Evolutionary conservation across 176 grass and related monocot species (phyloP).

Genomic region (Thinopyrum elongatum): DNA sequence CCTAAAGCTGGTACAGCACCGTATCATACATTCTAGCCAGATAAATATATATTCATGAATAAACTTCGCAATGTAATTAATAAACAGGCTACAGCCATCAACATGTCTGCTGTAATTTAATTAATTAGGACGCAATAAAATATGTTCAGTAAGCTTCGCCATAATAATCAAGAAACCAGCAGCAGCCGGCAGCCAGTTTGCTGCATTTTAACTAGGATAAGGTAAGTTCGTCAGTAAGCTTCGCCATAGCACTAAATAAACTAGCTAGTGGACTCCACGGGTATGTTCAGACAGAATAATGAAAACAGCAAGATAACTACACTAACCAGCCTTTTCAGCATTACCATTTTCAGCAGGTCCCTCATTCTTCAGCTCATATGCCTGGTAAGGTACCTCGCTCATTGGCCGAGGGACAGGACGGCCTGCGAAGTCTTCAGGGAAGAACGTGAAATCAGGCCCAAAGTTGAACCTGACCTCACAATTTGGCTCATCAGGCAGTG

Average conservation of each 20-base stretch:
- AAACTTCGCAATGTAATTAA: neutral
- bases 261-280: neutral
- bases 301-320: slow-evolving; percentile 23
- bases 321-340: slow-evolving; percentile 60
- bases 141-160: neutral
- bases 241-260: neutral
- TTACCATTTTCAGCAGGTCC: slow-evolving; percentile 63
- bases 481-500: slow-evolving; percentile 72
- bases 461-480: slow-evolving; percentile 88
- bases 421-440: slow-evolving; percentile 68
- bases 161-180: neutral
- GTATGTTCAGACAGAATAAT: neutral
- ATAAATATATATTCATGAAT: neutral
- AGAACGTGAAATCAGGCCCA: slow-evolving; percentile 70
- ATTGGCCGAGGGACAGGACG: slow-evolving; percentile 59
- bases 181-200: neutral
- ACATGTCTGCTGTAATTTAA: neutral
- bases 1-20: neutral
- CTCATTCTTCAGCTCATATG: slow-evolving; percentile 52
- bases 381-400: slow-evolving; percentile 63
- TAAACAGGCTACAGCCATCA: slow-evolving; percentile 11
- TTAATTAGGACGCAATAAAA: neutral
- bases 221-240: neutral
- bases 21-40: neutral
- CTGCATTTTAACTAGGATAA: slow-evolving; percentile 7